Evolutionary conservation across 2,329 filamentous ascomycete genomes (phyloP).

Genomic region (Furcasterigmium furcatum): DNA sequence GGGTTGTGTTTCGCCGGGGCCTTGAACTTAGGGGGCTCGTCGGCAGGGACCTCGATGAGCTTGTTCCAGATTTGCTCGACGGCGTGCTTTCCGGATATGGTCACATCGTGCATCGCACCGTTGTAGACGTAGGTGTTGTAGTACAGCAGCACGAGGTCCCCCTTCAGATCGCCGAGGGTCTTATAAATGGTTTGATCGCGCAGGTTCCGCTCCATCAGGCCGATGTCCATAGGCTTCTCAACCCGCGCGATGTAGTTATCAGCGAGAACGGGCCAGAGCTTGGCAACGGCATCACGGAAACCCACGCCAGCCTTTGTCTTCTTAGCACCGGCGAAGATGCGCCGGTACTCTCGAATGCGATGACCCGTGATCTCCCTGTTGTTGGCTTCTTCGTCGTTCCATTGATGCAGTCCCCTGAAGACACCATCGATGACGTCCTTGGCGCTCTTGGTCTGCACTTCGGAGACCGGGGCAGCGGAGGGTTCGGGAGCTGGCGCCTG

Average conservation of each 20-base stretch:
- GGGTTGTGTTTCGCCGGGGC: conserved; percentile 40
- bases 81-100: conserved; percentile 49
- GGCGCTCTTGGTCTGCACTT: conserved; percentile 22
- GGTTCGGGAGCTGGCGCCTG: conserved; percentile 40
- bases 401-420: conserved; percentile 28
- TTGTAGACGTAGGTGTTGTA: conserved; percentile 82
- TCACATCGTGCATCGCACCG: conserved; percentile 71
- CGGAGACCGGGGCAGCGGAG: conserved; percentile 20
- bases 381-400: conserved; percentile 40
- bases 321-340: conserved; percentile 71
- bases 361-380: conserved; percentile 51
- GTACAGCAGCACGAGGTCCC: conserved; percentile 74
- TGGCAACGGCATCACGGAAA: conserved; percentile 77
- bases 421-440: conserved; percentile 10
- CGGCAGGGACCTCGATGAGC: conserved; percentile 37
- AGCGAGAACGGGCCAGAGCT: conserved; percentile 71
- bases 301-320: conserved; percentile 77
- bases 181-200: conserved; percentile 63
- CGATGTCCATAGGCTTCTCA: conserved; percentile 78
- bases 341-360: conserved; percentile 60
- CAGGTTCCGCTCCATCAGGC: conserved; percentile 76
- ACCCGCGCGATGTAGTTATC: conserved; percentile 68
- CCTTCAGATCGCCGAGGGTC: conserved; percentile 68
- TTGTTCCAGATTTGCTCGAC: conserved; percentile 53
- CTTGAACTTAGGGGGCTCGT: conserved; percentile 59